Percentiles rank a stretch among this genome's conserved stretches.
Conservation (phyloP, 2,329 filamentous ascomycete species). For the Fonsecaea erecta region DNA sequence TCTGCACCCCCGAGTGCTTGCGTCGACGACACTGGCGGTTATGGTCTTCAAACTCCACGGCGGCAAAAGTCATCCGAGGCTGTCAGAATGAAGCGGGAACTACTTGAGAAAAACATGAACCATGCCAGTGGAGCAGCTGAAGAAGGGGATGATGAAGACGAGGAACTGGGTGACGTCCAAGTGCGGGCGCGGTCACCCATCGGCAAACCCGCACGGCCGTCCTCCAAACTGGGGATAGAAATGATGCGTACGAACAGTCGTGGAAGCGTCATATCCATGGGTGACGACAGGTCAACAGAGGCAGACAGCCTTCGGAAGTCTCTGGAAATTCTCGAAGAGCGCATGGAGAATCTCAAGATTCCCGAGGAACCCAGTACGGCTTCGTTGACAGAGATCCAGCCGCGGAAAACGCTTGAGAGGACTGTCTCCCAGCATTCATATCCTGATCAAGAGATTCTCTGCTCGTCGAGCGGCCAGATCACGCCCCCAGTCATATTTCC, state of each 20-base stretch:
- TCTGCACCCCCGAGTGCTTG: constrained; percentile 67
- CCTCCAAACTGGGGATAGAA: constrained; percentile 89
- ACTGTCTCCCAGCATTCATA: constrained; percentile 39
- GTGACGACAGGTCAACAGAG: constrained; percentile 48
- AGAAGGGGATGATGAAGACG: constrained; percentile 92
- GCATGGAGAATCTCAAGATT: constrained; percentile 39
- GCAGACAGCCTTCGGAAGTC: constrained; percentile 34
- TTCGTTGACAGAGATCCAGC: constrained; percentile 34
- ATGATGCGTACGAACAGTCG: constrained; percentile 98
- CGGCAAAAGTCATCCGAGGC: constrained; percentile 74
- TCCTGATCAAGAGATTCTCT: constrained; percentile 38
- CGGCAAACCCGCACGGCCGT: constrained; percentile 64
- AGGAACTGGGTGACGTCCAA: constrained; percentile 72
- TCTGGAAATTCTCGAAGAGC: constrained; percentile 42
- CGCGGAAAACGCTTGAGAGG: constrained; percentile 35
- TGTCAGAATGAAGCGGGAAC: constrained; percentile 73
- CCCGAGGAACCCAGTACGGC: constrained; percentile 34
- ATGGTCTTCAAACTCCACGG: constrained; percentile 55
- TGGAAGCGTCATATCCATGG: constrained; percentile 69
- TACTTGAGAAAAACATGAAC: constrained; percentile 69
- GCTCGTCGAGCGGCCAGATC: constrained; percentile 43
- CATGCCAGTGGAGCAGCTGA: constrained; percentile 70
- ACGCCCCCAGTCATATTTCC: constrained; percentile 60
- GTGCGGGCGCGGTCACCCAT: constrained; percentile 57
- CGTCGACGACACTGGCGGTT: constrained; percentile 49